These are phyloP conservation scores for Austroboletus novae-zelandiae DNA, from an alignment of 1,284 basidiomycete genomes.

Conservation along the genomic window DNA sequence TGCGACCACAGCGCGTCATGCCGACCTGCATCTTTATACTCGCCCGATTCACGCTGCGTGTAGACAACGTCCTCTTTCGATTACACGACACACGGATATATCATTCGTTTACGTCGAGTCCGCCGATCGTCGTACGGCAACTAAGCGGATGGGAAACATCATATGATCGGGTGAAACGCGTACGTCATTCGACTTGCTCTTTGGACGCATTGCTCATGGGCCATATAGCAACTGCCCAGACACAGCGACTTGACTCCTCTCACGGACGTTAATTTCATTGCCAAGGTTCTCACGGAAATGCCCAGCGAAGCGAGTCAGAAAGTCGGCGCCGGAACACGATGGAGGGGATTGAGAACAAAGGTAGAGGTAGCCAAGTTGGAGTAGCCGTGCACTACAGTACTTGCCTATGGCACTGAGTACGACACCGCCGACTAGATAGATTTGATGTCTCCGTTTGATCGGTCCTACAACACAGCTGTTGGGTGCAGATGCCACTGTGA, in stretches of 20 bases:
- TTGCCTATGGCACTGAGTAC: no score
- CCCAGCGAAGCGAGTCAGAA: conserved; percentile 57
- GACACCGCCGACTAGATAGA: no score
- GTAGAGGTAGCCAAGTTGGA: conserved; percentile 38
- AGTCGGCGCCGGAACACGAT: conserved; percentile 66
- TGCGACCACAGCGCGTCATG: conserved; percentile 61
- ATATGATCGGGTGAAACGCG: conserved; percentile 78
- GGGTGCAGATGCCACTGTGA: no score
- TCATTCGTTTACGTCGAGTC: conserved; percentile 68
- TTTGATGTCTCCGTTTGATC: no score
- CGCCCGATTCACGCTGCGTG: conserved; percentile 88
- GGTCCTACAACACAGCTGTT: no score
- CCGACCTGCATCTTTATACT: conserved; percentile 94
- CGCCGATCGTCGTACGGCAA: conserved; percentile 75
- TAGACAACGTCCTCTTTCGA: conserved; percentile 94
- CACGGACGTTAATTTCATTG: conserved; percentile 87
- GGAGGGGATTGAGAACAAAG: conserved; percentile 70
- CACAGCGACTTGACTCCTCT: conserved; percentile 86
- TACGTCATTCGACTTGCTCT: conserved; percentile 37
- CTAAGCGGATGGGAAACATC: conserved; percentile 86
- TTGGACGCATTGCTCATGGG: conserved; percentile 1
- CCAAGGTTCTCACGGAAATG: conserved; percentile 68
- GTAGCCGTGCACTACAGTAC: no score
- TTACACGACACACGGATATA: conserved; percentile 90
- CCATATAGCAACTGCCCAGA: conserved; percentile 66